These are phyloP conservation scores for Cymbidium sinense DNA, from an alignment of 106 monocot genomes.

Conservation along the genomic window DNA sequence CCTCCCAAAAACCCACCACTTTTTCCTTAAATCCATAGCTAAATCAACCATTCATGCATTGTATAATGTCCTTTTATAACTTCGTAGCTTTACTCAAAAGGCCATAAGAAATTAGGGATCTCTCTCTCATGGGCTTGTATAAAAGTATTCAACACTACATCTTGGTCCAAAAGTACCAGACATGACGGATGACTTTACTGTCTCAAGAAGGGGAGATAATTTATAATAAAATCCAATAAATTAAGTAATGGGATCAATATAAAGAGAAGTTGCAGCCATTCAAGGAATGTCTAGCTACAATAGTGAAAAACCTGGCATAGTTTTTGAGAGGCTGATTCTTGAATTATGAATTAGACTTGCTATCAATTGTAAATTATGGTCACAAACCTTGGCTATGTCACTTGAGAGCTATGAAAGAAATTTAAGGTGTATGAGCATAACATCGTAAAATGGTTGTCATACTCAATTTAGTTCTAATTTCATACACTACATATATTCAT, in stretches of 20 bases:
- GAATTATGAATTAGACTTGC: background rate
- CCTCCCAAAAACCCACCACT: too few relatives aligned
- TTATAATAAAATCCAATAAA: background rate
- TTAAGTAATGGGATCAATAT: background rate
- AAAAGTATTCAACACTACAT: background rate
- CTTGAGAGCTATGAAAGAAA: too few relatives aligned
- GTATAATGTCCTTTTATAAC: background rate
- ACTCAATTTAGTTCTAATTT: background rate
- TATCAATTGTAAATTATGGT: background rate
- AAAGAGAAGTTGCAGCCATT: background rate
- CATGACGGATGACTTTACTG: background rate
- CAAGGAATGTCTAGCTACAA: background rate
- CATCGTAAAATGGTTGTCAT: background rate
- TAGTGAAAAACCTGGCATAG: background rate
- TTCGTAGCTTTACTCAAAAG: background rate
- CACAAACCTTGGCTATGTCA: background rate
- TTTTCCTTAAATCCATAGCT: background rate
- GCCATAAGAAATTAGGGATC: background rate
- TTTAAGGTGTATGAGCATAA: background rate
- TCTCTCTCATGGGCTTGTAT: too few relatives aligned
- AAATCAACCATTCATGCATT: background rate
- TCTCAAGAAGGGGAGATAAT: background rate
- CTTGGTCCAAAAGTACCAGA: background rate
- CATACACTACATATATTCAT: too few relatives aligned
- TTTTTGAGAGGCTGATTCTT: background rate